phyloP scores from a whole-genome alignment of 2,329 filamentous ascomycete species.

The Botryotinia globosa region DNA sequence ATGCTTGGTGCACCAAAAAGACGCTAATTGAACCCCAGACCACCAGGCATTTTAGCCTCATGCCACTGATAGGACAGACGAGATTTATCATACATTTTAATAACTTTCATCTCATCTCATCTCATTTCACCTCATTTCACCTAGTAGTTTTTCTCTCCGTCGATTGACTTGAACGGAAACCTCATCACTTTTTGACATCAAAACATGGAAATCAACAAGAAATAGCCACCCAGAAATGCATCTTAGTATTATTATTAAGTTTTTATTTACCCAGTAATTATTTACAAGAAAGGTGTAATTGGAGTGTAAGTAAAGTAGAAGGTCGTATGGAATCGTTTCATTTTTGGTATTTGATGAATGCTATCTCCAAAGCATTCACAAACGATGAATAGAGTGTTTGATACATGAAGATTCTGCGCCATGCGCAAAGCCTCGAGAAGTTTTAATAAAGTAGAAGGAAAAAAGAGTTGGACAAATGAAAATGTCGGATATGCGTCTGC shows the following conservation, averaged over 20 bases:
- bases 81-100: background rate
- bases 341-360: slow-evolving; percentile 22
- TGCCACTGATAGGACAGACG: slow-evolving; percentile 4
- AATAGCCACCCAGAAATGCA: background rate
- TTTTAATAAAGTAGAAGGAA: slow-evolving; percentile 18
- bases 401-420: slow-evolving; percentile 31
- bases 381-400: slow-evolving; percentile 28
- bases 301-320: slow-evolving; percentile 8
- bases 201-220: background rate
- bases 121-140: background rate
- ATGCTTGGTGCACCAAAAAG: slow-evolving; percentile 13
- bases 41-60: background rate
- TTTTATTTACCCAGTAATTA: slow-evolving; percentile 22
- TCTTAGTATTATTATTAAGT: slow-evolving; percentile 20
- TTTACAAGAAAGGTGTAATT: slow-evolving; percentile 21
- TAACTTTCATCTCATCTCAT: background rate
- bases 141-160: background rate
- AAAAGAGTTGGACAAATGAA: slow-evolving; percentile 35
- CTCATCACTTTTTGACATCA: background rate
- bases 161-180: background rate
- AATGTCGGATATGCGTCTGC: slow-evolving; percentile 24
- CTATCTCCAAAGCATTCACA: slow-evolving; percentile 21
- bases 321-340: slow-evolving; percentile 23
- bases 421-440: slow-evolving; percentile 26
- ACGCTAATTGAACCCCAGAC: slow-evolving; percentile 20